These are phyloP conservation scores for Bacidia gigantensis DNA, from an alignment of 495 filamentous ascomycete genomes.

Conservation along the genomic window DNA sequence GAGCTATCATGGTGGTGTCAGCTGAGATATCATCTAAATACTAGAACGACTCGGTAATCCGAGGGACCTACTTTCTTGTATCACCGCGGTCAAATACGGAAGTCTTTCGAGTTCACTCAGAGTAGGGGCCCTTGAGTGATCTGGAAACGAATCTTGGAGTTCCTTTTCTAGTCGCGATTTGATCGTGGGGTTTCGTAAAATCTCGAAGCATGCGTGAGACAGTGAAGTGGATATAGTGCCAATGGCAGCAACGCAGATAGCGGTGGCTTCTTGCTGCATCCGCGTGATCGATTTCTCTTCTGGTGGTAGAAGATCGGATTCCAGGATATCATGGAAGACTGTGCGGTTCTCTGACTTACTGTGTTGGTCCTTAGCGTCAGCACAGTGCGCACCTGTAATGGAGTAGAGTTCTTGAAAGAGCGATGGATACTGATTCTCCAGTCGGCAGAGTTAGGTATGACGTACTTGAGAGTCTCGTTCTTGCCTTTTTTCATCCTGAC, in stretches of 20 bases:
- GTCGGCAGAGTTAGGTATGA: too few relatives aligned
- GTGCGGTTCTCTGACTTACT: constrained; percentile 17
- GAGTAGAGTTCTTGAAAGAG: too few relatives aligned
- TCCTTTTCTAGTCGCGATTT: constrained; percentile 2
- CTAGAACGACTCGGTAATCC: not conserved
- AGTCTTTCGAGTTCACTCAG: constrained; percentile 17
- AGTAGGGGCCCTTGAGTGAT: constrained; percentile 16
- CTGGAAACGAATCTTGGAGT: constrained; percentile 16
- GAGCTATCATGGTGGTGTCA: not conserved
- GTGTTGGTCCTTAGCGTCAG: too few relatives aligned
- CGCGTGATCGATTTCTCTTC: constrained; percentile 15
- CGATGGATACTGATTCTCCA: too few relatives aligned
- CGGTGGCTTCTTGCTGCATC: constrained; percentile 22
- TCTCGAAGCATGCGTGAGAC: constrained; percentile 8
- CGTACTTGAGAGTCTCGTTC: not conserved
- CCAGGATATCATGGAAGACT: constrained; percentile 20
- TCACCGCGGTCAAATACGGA: constrained; percentile 13
- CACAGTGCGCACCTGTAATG: too few relatives aligned
- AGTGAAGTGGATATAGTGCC: constrained; percentile 7
- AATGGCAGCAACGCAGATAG: constrained; percentile 15
- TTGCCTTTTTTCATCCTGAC: not conserved
- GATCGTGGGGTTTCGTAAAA: constrained; percentile 4
- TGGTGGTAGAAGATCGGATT: constrained; percentile 15
- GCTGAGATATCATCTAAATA: not conserved
- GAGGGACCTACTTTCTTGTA: constrained; percentile 9